phyloP scores from a whole-genome alignment of 331 rosid genomes.

The Quercus phellos region DNA sequence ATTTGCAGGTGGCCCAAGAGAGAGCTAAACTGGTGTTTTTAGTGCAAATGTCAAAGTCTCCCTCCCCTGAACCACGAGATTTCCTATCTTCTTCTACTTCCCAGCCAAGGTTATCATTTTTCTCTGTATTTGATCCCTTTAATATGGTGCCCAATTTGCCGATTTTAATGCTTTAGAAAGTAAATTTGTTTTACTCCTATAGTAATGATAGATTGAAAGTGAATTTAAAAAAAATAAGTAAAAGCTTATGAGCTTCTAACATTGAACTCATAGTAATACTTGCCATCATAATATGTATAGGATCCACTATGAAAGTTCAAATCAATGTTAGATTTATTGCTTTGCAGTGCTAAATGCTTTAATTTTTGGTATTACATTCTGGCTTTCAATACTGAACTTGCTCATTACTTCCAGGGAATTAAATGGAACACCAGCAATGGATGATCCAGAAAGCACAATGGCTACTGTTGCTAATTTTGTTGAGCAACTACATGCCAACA shows the following conservation, averaged over 20 bases:
- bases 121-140: neutral
- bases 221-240: neutral
- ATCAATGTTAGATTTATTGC: neutral
- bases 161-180: neutral
- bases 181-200: neutral
- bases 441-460: slow-evolving; percentile 76
- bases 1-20: slow-evolving; percentile 46
- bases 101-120: slow-evolving; percentile 40
- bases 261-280: neutral
- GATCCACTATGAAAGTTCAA: neutral
- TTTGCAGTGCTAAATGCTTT: neutral
- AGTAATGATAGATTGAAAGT: neutral
- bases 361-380: neutral
- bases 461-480: slow-evolving; percentile 73
- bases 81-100: slow-evolving; percentile 38
- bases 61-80: slow-evolving; percentile 42
- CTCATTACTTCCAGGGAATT: slow-evolving; percentile 47
- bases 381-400: slow-evolving; percentile 1
- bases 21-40: slow-evolving; percentile 31
- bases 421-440: slow-evolving; percentile 45
- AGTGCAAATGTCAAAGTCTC: slow-evolving; percentile 76
- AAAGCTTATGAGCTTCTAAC: neutral
- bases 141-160: neutral
- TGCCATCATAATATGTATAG: neutral
- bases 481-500: slow-evolving; percentile 84